Conservation (phyloP, 169 alveolate genomes). For the Eimeria praecox region DNA sequence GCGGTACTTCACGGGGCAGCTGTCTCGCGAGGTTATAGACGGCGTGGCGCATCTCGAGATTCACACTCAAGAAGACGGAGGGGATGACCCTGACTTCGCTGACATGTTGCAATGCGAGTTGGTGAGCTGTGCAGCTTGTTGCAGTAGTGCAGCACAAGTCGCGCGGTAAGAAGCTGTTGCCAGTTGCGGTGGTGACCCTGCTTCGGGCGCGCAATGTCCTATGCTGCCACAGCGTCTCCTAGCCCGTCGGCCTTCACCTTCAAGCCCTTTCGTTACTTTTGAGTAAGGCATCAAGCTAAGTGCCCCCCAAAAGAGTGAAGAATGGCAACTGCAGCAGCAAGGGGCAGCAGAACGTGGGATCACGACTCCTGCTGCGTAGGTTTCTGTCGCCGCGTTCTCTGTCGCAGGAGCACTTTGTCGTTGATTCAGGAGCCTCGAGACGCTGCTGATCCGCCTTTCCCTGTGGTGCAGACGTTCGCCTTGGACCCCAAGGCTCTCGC, state of each 20-base stretch:
- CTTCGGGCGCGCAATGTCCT: background rate
- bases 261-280: slow-evolving; percentile 44
- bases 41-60: slow-evolving; percentile 77
- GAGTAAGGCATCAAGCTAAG: slow-evolving; percentile 35
- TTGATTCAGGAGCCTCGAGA: slow-evolving; percentile 62
- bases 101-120: slow-evolving; percentile 71
- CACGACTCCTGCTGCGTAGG: slow-evolving; percentile 2
- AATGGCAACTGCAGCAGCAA: background rate
- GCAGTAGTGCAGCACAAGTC: slow-evolving; percentile 33
- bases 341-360: background rate
- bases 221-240: slow-evolving; percentile 63
- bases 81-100: slow-evolving; percentile 69
- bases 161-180: background rate
- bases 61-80: slow-evolving; percentile 11
- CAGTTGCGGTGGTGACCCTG: background rate
- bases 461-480: slow-evolving; percentile 70
- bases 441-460: slow-evolving; percentile 66
- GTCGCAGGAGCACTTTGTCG: slow-evolving; percentile 69
- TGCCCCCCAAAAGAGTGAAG: slow-evolving; percentile 13
- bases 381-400: background rate
- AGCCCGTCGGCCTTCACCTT: slow-evolving; percentile 65
- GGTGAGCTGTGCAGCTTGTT: slow-evolving; percentile 33
- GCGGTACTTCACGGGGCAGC: slow-evolving; percentile 75
- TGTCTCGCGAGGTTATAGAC: slow-evolving; percentile 66
- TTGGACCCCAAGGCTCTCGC: slow-evolving; percentile 69